A percentile compares a stretch with the other conserved stretches of the same genome.
phyloP scores from a whole-genome alignment of 2,329 filamentous ascomycete genomes.

The Ascochyta koolunga region DNA sequence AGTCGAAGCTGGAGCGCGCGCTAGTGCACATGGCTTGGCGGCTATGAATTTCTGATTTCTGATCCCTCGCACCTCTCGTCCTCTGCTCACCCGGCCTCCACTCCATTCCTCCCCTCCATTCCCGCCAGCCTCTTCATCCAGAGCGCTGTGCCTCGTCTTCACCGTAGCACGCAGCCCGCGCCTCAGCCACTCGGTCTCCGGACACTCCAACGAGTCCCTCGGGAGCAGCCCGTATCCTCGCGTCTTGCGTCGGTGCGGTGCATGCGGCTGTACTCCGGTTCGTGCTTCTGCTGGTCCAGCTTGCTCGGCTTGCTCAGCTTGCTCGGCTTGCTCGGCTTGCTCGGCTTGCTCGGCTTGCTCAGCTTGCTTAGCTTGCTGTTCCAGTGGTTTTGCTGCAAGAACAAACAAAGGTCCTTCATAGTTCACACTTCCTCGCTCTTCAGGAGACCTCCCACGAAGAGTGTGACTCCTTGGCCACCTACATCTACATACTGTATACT shows the following conservation, averaged over 20 bases:
- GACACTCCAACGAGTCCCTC: slow-evolving; percentile 53
- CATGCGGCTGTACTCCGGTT: slow-evolving; percentile 49
- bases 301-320: no score
- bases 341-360: no score
- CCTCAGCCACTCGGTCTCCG: slow-evolving; percentile 56
- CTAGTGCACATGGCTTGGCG: slow-evolving; percentile 28
- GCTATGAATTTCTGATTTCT: slow-evolving; percentile 19
- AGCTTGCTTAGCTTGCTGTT: slow-evolving; percentile 17
- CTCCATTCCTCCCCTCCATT: not conserved
- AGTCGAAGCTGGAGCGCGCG: slow-evolving; percentile 20
- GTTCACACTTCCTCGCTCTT: slow-evolving; percentile 59
- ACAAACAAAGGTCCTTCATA: slow-evolving; percentile 59
- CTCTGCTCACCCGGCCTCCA: no score
- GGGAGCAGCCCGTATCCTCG: slow-evolving; percentile 52
- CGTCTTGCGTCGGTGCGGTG: slow-evolving; percentile 56
- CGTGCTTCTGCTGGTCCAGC: slow-evolving; percentile 37
- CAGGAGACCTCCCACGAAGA: slow-evolving; percentile 50
- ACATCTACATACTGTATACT: slow-evolving; percentile 43
- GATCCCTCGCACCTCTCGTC: not conserved
- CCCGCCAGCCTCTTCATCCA: slow-evolving; percentile 7
- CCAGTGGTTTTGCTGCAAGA: slow-evolving; percentile 52
- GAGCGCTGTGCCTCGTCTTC: not conserved
- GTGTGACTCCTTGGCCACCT: slow-evolving; percentile 61
- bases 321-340: no score
- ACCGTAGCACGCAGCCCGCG: slow-evolving; percentile 38